Evolutionary conservation across 768 basidiomycete genomes (phyloP), one percentile per base, ranked within the genome.

Genomic region (Mycena latifolia): DNA sequence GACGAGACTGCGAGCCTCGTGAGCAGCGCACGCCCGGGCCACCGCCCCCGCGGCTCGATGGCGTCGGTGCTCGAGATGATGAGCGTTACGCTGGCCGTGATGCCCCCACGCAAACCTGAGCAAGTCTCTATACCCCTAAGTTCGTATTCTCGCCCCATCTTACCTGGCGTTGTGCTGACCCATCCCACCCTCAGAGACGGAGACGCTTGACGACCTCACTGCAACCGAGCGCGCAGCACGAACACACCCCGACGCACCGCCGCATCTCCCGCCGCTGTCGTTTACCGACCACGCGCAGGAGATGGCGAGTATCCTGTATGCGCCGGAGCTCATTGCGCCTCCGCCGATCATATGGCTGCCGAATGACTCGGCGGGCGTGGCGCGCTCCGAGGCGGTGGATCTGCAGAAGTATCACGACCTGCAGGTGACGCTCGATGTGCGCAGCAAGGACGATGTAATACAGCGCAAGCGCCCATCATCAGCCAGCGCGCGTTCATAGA

Each of bases 1-100:
- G 88, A 87, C 60, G 86, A 86, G 66, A 85, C 81, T 64, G 81
- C 80, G 15, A 85, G 85, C 67, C 78, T 85, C 55, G 80, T 77
- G 52, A 84, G 81, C 70, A 84, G 78, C 66, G 76, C 77, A 25
- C 58, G 67, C 8, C 71, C 74, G 43, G 83, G 84, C n/a, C 74
- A 77, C 47, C 80, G 85, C 27, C 75, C 82, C 45, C 86, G 92
- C 62, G 89, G 90, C 8, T 93, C 92, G 5, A 91, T 93, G 81
- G 91, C 92, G 7, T 90, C 89, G 41, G 91, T 94, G 53, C 80
- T 94, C 63, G 92, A 94, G 73, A 92, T 94, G 91, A 93, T 94
- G 90, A 89, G 90, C 65, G 70, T 88, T 61, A 93, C 92, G 20
- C 80, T 93, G 45, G 91, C 92, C 7, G 91, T 93, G 9, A 86